phyloP scores from a whole-genome alignment of 768 basidiomycete species.

The Xerocomus brunneocitrinus region DNA sequence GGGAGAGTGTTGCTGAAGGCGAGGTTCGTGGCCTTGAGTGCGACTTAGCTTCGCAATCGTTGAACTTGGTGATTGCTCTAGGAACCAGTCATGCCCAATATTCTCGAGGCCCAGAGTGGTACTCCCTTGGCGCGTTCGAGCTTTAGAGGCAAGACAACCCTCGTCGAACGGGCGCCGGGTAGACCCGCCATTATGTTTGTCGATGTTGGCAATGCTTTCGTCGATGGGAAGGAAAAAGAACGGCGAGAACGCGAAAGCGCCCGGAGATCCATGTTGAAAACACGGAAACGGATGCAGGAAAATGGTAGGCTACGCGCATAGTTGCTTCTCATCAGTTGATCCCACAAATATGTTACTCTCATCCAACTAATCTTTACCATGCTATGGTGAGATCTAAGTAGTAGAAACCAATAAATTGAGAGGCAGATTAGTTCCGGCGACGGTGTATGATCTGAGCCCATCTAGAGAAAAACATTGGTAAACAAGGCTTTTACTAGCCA shows the following conservation, averaged over 20 bases:
- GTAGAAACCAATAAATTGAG: conserved; percentile 8
- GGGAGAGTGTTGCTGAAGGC: conserved; percentile 74
- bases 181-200: conserved; percentile 61
- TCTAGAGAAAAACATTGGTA: conserved; percentile 12
- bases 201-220: conserved; percentile 69
- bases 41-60: not conserved
- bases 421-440: no score
- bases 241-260: conserved; percentile 47
- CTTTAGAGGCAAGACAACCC: conserved; percentile 34
- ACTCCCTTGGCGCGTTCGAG: conserved; percentile 37
- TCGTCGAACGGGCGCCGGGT: conserved; percentile 37
- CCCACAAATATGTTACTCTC: not conserved
- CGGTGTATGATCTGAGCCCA: no score
- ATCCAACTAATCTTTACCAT: not conserved
- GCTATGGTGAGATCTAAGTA: not conserved
- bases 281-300: conserved; percentile 27
- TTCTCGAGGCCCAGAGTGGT: conserved; percentile 46
- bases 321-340: not conserved
- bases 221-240: conserved; percentile 51
- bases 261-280: conserved; percentile 38
- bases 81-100: conserved; percentile 60
- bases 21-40: conserved; percentile 40
- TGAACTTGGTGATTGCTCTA: conserved; percentile 24
- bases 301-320: conserved; percentile 7
- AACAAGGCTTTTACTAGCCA: not conserved